A percentile compares a stretch with the other conserved stretches of the same genome.
These are phyloP conservation scores for Camellia granthamiana DNA, from an alignment of 148 eudicot genomes.

Conservation along the genomic window DNA sequence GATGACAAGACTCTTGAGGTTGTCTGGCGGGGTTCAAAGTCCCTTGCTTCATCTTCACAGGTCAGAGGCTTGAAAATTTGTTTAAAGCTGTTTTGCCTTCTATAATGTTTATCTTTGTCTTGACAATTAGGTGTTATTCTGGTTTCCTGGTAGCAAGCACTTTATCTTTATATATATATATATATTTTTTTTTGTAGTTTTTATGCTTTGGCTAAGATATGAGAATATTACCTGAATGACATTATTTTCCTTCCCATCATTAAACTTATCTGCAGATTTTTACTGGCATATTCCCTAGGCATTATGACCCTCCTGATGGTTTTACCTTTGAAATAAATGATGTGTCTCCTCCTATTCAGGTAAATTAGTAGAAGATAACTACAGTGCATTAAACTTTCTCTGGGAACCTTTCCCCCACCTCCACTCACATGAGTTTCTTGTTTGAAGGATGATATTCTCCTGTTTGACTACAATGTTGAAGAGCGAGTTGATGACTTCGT, in stretches of 20 bases:
- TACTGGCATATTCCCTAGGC: slow-evolving; percentile 65
- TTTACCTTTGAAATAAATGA: slow-evolving; percentile 73
- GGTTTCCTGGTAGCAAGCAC: background rate
- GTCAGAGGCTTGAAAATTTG: slow-evolving; percentile 19
- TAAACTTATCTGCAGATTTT: slow-evolving; percentile 49
- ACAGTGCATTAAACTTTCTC: slow-evolving; percentile 5
- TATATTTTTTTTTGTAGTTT: background rate
- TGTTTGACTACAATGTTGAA: slow-evolving; percentile 75
- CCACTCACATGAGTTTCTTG: background rate
- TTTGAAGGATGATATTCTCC: slow-evolving; percentile 59
- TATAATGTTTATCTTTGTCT: background rate
- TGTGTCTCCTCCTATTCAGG: slow-evolving; percentile 67
- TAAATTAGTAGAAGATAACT: slow-evolving; percentile 15
- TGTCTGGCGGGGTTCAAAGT: slow-evolving; percentile 69
- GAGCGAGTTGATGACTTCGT: slow-evolving; percentile 74
- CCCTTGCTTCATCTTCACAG: slow-evolving; percentile 76
- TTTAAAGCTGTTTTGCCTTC: background rate
- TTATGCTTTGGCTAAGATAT: background rate
- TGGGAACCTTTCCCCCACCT: background rate
- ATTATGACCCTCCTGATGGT: slow-evolving; percentile 74
- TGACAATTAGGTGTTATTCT: background rate
- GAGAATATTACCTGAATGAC: background rate
- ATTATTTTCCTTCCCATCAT: background rate
- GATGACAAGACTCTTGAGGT: slow-evolving; percentile 65
- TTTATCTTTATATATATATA: background rate